phyloP scores from a whole-genome alignment of 768 basidiomycete genomes.

The Naematelia aurantialba region DNA sequence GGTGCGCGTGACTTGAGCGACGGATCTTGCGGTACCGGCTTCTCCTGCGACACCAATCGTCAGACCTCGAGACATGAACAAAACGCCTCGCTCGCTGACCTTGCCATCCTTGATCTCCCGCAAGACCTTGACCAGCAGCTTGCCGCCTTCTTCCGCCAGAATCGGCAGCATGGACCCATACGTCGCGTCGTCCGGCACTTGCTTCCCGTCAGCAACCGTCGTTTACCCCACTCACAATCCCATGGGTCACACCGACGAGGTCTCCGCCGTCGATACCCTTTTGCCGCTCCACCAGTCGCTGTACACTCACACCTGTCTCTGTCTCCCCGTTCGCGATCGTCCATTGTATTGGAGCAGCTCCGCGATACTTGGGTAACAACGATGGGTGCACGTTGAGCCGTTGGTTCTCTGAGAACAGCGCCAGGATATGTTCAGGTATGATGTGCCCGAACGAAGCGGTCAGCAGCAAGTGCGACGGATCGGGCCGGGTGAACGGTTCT shows the following conservation, averaged over 20 bases:
- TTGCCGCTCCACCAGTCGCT: conserved; percentile 61
- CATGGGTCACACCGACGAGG: conserved; percentile 58
- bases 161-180: conserved; percentile 60
- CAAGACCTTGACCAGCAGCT: conserved; percentile 67
- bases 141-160: conserved; percentile 65
- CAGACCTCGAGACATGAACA: not conserved
- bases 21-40: conserved; percentile 55
- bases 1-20: conserved; percentile 58
- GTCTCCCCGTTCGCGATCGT: conserved; percentile 65
- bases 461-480: conserved; percentile 58
- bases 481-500: conserved; percentile 49
- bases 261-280: conserved; percentile 75
- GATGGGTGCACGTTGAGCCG: conserved; percentile 88
- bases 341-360: conserved; percentile 85
- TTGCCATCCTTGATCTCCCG: conserved; percentile 61
- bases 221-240: conserved; percentile 55
- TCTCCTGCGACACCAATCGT: conserved; percentile 53
- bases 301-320: conserved; percentile 73
- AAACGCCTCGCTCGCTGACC: conserved; percentile 50
- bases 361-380: conserved; percentile 78
- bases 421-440: conserved; percentile 62
- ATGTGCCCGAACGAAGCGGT: conserved; percentile 92
- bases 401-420: conserved; percentile 59
- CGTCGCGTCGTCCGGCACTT: conserved; percentile 56
- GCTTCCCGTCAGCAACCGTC: not conserved